phyloP scores from a whole-genome alignment of 345 rosid genomes.

The Populus alba region DNA sequence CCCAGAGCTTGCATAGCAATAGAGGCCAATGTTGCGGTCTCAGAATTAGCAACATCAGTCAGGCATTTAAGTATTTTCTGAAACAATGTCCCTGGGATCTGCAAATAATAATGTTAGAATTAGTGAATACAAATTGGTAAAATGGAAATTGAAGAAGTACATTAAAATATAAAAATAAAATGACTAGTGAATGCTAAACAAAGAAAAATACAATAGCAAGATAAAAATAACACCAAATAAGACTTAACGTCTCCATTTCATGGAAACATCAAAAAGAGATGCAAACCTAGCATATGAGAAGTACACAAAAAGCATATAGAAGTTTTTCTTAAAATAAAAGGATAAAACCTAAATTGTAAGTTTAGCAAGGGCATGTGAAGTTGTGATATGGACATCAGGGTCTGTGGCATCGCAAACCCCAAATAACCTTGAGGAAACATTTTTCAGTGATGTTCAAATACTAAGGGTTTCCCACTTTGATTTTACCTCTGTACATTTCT shows the following conservation, averaged over 20 bases:
- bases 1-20: conserved; percentile 96
- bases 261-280: background rate
- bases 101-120: conserved; percentile 20
- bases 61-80: conserved; percentile 65
- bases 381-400: background rate
- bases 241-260: background rate
- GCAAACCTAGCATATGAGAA: background rate
- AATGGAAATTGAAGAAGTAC: background rate
- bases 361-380: no score
- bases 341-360: background rate
- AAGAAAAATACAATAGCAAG: background rate
- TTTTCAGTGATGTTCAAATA: background rate
- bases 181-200: background rate
- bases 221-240: background rate
- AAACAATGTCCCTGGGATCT: conserved; percentile 61
- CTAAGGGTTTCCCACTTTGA: background rate
- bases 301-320: background rate
- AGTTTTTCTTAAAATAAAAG: background rate
- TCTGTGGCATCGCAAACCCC: background rate
- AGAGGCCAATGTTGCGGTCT: conserved; percentile 71
- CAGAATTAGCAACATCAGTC: conserved; percentile 62
- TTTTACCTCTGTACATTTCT: no score
- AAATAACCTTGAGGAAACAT: background rate
- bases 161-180: background rate
- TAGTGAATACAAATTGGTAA: background rate